Evolutionary conservation across 1,139 yeast genomes (phyloP).

Genomic region (Hyphopichia wangnamkhiaoensis): DNA sequence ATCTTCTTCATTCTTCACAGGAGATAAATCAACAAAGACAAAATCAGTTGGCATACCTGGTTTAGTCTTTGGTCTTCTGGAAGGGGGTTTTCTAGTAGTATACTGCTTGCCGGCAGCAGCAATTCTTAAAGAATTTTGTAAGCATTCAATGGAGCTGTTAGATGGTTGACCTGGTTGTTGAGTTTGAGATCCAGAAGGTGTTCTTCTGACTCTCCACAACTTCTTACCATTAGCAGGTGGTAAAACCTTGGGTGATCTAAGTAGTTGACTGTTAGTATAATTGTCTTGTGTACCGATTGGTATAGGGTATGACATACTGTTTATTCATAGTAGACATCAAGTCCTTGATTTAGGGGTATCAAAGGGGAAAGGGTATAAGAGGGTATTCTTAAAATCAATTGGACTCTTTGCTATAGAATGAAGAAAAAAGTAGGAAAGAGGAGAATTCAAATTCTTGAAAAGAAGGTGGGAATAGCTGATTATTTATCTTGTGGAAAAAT

Average conservation of each 20-base stretch:
- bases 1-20: constrained; percentile 39
- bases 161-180: constrained; percentile 17
- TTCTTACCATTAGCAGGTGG: constrained; percentile 53
- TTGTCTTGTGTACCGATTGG: neutral
- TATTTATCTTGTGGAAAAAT: neutral
- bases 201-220: constrained; percentile 48
- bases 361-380: constrained; percentile 2
- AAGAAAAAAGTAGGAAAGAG: neutral
- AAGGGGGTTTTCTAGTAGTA: constrained; percentile 46
- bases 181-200: constrained; percentile 19
- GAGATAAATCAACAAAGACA: constrained; percentile 57
- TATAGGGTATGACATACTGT: constrained; percentile 3
- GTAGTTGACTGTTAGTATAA: constrained; percentile 1
- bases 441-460: neutral
- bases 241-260: constrained; percentile 18
- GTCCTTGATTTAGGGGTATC: constrained; percentile 3
- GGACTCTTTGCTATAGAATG: neutral
- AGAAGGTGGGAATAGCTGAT: neutral
- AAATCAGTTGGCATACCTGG: constrained; percentile 56
- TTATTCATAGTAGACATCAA: constrained; percentile 3
- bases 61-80: constrained; percentile 51
- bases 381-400: constrained; percentile 1
- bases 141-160: constrained; percentile 36
- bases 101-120: constrained; percentile 33
- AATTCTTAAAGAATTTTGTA: constrained; percentile 46